phyloP scores from a whole-genome alignment of 2,329 filamentous ascomycete species.

The Aspergillus tubingensis region DNA sequence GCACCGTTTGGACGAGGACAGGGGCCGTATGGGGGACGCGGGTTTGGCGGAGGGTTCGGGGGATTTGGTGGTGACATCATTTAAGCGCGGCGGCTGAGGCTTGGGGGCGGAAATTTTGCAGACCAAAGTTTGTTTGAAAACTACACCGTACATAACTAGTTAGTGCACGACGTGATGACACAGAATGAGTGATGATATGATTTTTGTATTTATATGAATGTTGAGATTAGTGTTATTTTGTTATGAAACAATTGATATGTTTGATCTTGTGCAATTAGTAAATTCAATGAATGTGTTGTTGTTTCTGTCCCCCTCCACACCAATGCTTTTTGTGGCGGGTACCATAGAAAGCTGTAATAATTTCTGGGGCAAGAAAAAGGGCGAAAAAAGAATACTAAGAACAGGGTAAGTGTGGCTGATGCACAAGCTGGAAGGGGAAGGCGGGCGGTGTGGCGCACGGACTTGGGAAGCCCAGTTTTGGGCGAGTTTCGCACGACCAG shows the following conservation, averaged over 20 bases:
- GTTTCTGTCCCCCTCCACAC: background rate
- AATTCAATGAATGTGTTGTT: background rate
- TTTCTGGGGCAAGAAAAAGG: constrained; percentile 1
- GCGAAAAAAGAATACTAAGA: background rate
- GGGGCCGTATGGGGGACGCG: constrained; percentile 33
- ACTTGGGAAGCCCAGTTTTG: background rate
- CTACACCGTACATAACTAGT: background rate
- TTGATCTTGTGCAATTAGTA: too few species aligned
- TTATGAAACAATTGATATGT: background rate
- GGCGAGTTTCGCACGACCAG: background rate
- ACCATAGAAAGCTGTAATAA: background rate
- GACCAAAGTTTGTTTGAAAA: background rate
- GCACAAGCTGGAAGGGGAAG: constrained; percentile 1
- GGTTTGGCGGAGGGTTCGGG: constrained; percentile 52
- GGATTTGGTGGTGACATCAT: constrained; percentile 49
- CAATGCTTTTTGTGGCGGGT: background rate
- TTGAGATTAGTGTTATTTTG: background rate
- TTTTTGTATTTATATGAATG: background rate
- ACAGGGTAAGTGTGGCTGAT: constrained; percentile 4
- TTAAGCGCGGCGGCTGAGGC: constrained; percentile 24
- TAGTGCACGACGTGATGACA: constrained; percentile 1
- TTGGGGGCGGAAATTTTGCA: background rate
- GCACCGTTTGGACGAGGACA: constrained; percentile 45
- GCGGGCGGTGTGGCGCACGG: constrained; percentile 23
- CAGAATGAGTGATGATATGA: constrained; percentile 2